Evolutionary conservation across 2,329 filamentous ascomycete genomes (phyloP).

Genomic region (Parascedosporium putredinis): DNA sequence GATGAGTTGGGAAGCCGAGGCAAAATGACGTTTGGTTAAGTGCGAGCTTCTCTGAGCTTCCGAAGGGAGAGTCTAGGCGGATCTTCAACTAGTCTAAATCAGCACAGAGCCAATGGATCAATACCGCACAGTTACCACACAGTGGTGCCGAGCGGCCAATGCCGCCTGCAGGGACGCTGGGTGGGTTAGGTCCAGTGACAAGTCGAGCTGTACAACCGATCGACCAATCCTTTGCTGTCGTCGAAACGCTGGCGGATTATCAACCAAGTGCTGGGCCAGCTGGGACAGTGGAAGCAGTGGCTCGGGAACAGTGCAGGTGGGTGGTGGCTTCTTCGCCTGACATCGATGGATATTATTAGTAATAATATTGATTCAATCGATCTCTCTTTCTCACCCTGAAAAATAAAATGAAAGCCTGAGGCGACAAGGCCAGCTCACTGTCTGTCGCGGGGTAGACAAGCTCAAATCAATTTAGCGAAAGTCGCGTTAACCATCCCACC

Average conservation of each 20-base stretch:
- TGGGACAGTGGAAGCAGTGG: too few relatives aligned
- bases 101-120: neutral
- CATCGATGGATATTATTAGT: too few relatives aligned
- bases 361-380: too few relatives aligned
- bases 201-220: too few relatives aligned
- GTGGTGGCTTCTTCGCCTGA: too few relatives aligned
- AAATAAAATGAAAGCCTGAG: neutral
- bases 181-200: too few relatives aligned
- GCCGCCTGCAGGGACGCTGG: constrained; percentile 5
- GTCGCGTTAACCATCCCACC: constrained; percentile 1
- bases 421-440: neutral
- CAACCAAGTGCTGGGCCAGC: too few relatives aligned
- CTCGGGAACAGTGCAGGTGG: too few relatives aligned
- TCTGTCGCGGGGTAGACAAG: neutral
- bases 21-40: constrained; percentile 6
- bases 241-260: too few relatives aligned
- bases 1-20: constrained; percentile 7
- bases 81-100: neutral
- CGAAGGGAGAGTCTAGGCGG: neutral
- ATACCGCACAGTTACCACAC: too few relatives aligned
- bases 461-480: neutral
- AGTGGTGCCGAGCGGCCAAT: constrained; percentile 4
- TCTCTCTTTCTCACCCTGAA: too few relatives aligned
- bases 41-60: constrained; percentile 5
- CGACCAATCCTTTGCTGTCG: too few relatives aligned